phyloP scores from a whole-genome alignment of 2,329 filamentous ascomycete species.

The Emmonsiellopsis sp. region DNA sequence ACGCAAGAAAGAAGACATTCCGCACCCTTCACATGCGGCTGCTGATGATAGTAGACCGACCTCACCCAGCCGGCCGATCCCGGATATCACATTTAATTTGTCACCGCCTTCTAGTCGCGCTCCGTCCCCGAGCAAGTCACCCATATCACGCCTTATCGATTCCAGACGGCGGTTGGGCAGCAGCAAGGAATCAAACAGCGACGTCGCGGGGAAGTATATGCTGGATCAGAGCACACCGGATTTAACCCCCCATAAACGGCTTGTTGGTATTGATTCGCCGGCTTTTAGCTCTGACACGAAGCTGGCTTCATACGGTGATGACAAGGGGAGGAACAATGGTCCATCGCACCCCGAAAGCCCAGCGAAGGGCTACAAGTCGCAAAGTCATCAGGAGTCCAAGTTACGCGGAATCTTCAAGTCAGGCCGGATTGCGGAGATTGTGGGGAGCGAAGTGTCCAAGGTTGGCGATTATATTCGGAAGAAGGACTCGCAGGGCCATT shows the following conservation, averaged over 20 bases:
- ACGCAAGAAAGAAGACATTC: not conserved
- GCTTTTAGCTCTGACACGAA: not conserved
- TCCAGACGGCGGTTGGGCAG: not conserved
- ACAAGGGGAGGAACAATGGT: not conserved
- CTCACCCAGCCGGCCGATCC: not conserved
- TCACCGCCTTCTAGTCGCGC: not conserved
- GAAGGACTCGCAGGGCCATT: slow-evolving; percentile 40
- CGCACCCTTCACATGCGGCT: not conserved
- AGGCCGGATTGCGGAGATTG: slow-evolving; percentile 61
- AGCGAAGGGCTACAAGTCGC: slow-evolving; percentile 17
- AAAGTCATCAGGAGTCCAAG: slow-evolving; percentile 42
- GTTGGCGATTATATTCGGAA: slow-evolving; percentile 53
- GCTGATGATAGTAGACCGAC: not conserved
- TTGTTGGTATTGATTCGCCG: not conserved
- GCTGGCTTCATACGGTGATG: not conserved
- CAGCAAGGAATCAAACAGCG: not conserved
- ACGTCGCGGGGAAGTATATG: not conserved
- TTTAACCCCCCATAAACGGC: not conserved
- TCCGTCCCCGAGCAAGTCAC: not conserved
- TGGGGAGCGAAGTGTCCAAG: slow-evolving; percentile 55
- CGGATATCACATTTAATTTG: not conserved
- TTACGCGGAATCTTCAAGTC: slow-evolving; percentile 71
- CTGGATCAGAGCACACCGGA: not conserved
- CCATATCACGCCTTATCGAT: not conserved
- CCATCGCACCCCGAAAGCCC: slow-evolving; percentile 7